Evolutionary conservation across 495 filamentous ascomycete genomes (phyloP), one percentile per base, ranked within the genome.

Genomic region (Aspergillus diversus): DNA sequence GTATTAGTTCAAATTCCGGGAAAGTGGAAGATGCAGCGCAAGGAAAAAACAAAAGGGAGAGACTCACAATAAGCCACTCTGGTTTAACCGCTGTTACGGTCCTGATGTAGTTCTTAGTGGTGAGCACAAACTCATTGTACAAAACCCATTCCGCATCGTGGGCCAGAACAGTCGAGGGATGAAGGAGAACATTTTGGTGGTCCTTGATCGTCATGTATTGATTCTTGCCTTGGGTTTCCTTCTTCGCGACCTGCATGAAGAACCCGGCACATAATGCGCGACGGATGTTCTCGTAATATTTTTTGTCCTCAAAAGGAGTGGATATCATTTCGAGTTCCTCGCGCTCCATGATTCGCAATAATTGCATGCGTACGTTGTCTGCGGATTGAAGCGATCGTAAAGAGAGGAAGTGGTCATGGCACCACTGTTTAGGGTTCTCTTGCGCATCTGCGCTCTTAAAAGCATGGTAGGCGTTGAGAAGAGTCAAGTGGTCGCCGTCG

Each of bases 231-330:
- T 75, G 82, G 39, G 80, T 77, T 61, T 96, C 91, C 66, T 88
- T 90, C 86, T 93, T 97, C 46, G 95, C 95, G n/a, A 98, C 90
- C 71, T 99, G 96, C 95, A 99, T 99, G 82, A 99, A 99, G 81
- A 98, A 99, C 21, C 95, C 95, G 2, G 92, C 86, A 13, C 97
- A 89, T n/a, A 99, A 82, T 9, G 95, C 95, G 15, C 92, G 88
- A 21, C 92, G 90, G 69, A 99, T 98, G 71, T 99, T 99, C 75
- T 86, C 92, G 73, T 97, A 98, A 79, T 99, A 99, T 65, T 93
- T 90, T 83, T 97, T 97, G 76, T 98, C 88, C 54, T 92, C 90
- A 78, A 97, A 97, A 1, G 90, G 86, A 0, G 92, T 97, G 61
- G 88, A 92, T 52, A 98, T 73, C 52, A 99, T 84, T 48, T 95